A percentile compares a stretch with the other conserved stretches of the same genome.
phyloP scores from a whole-genome alignment of 768 basidiomycete genomes.

The Leccinellum albellum region DNA sequence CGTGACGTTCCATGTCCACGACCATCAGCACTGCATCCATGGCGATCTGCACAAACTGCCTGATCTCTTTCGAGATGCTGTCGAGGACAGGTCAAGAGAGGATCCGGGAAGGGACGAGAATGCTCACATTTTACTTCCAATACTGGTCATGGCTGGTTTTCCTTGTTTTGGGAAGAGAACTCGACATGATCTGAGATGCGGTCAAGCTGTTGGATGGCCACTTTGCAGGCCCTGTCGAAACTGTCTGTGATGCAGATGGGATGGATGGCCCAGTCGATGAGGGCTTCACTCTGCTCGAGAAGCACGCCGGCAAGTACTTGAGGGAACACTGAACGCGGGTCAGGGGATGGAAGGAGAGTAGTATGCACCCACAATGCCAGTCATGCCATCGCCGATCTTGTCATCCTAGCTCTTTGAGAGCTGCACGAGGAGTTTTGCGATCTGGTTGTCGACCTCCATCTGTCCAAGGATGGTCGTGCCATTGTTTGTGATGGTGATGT shows the following conservation, averaged over 20 bases:
- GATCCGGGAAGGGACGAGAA: background rate
- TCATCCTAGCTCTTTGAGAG: conserved; percentile 98
- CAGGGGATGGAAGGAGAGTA: conserved; percentile 2
- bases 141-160: conserved; percentile 91
- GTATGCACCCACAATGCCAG: conserved; percentile 94
- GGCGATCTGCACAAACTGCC: conserved; percentile 95
- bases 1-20: conserved; percentile 90
- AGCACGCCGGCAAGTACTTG: conserved; percentile 94
- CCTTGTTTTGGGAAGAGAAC: conserved; percentile 77
- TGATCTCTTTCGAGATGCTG: conserved; percentile 95
- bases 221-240: conserved; percentile 89
- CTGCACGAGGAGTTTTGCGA: conserved; percentile 95
- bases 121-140: conserved; percentile 93
- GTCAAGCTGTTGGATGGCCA: conserved; percentile 89
- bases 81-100: conserved; percentile 1
- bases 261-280: conserved; percentile 98
- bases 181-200: conserved; percentile 86
- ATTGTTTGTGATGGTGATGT: conserved; percentile 99
- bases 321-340: background rate
- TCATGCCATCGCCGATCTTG: conserved; percentile 99
- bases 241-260: conserved; percentile 99
- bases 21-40: conserved; percentile 95
- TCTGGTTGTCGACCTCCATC: conserved; percentile 99
- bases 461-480: conserved; percentile 97
- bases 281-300: conserved; percentile 86